Percentiles rank a stretch among this genome's conserved stretches.
These are phyloP conservation scores for Naganishia liquefaciens DNA, from an alignment of 1,284 basidiomycete species.

Conservation along the genomic window DNA sequence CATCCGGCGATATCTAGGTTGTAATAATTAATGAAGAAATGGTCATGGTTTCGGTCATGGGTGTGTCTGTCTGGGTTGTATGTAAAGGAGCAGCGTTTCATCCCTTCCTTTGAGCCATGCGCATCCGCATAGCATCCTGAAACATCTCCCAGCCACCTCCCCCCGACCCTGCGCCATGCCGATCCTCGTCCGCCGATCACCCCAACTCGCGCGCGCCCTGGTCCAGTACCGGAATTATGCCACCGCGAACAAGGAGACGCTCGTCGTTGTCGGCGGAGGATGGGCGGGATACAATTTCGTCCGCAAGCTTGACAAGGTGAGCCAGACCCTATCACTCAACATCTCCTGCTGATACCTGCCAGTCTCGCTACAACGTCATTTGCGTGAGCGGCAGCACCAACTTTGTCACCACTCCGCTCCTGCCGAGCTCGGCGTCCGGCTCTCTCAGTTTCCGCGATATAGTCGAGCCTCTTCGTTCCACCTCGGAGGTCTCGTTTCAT, in stretches of 20 bases:
- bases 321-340: slow-evolving; percentile 37
- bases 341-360: slow-evolving; percentile 15
- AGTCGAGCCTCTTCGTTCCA: slow-evolving; percentile 69
- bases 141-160: not conserved
- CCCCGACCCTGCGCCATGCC: not conserved
- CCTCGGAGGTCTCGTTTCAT: slow-evolving; percentile 42
- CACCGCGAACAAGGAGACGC: slow-evolving; percentile 58
- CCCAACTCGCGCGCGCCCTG: not conserved
- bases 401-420: slow-evolving; percentile 71
- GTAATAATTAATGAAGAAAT: not conserved
- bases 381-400: slow-evolving; percentile 56
- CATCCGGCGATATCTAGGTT: not conserved
- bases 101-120: not conserved
- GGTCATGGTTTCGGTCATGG: not conserved
- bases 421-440: slow-evolving; percentile 75
- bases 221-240: not conserved
- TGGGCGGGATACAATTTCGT: slow-evolving; percentile 73
- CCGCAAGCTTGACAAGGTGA: slow-evolving; percentile 45
- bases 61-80: not conserved
- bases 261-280: slow-evolving; percentile 79
- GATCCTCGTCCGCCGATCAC: slow-evolving; percentile 4
- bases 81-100: not conserved
- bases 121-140: slow-evolving; percentile 2
- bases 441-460: slow-evolving; percentile 78
- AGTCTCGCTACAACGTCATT: slow-evolving; percentile 29